Evolutionary conservation across 805 yeast species (phyloP), one percentile per base, ranked within the genome.

Genomic region (Metschnikowia aberdeeniae): DNA sequence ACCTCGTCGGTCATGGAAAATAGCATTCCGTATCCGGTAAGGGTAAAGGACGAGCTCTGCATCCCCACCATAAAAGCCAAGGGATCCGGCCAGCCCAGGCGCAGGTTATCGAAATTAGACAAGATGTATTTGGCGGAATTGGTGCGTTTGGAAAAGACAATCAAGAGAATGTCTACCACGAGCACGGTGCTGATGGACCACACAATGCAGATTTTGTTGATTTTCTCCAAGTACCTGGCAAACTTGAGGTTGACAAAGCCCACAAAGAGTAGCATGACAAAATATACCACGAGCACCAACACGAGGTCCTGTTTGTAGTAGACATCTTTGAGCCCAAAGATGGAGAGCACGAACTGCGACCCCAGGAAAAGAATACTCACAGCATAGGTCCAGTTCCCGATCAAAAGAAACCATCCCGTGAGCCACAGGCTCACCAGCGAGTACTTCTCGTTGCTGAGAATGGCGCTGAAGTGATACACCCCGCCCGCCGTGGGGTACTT

Each of bases 1-100:
- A 87, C 93, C 63, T 87, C 95, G 56, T 87, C 95, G 38, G 89
- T 81, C 71, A 87, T 77, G 5, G 92, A 82, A 14, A 88, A 86
- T 24, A 87, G 70, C 78, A 86, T 81, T 24, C 92, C 92, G 62
- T 84, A 87, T 0, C 93, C 95, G 48, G 86, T 87, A 58, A 86
- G 70, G 19, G 92, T 86, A 63, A 85, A 84, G 28, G 86, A 81
- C 1, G 89, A 81, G 50, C 86, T 84, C 62, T 84, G 89, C 46
- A 87, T 76, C 0, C 93, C 93, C 36, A 87, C 79, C 42, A 87
- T 65, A 50, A 86, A 86, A 1, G 93, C 88, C 49, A 86, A 55
- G 1, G 79, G 74, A 40, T 72, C 76, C 13, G 87, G 84, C 84
- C 89, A 86, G 3, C 93, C 95, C 5, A 89, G 82, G 41, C 88